Evolutionary conservation across 495 filamentous ascomycete species (phyloP).

Genomic region (Gamarada debralockiae): DNA sequence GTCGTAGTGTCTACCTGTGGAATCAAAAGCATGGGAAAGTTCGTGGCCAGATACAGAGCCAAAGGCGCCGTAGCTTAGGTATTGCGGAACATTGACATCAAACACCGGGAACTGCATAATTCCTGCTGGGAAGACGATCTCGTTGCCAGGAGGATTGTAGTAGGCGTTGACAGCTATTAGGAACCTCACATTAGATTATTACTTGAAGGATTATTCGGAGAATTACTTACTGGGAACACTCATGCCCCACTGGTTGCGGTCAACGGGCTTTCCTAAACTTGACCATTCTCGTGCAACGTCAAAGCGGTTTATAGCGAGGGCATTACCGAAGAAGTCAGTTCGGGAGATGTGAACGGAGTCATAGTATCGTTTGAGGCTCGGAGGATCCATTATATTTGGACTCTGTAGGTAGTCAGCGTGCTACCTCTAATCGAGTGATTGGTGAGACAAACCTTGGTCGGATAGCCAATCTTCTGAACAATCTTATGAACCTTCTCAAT

Average conservation of each 20-base stretch:
- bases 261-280: conserved; percentile 54
- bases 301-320: conserved; percentile 44
- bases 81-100: conserved; percentile 56
- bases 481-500: conserved; percentile 69
- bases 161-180: conserved; percentile 63
- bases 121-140: conserved; percentile 69
- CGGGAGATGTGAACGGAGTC: conserved; percentile 45
- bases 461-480: conserved; percentile 71
- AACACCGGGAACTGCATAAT: conserved; percentile 72
- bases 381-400: conserved; percentile 57
- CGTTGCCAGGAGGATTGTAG: conserved; percentile 60
- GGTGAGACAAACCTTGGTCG: conserved; percentile 38
- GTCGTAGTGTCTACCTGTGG: conserved; percentile 62
- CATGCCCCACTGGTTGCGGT: conserved; percentile 62
- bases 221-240: too few species aligned
- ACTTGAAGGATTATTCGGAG: too few species aligned
- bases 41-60: conserved; percentile 71
- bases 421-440: background rate
- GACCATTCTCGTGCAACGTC: conserved; percentile 49
- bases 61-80: conserved; percentile 67
- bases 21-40: conserved; percentile 73
- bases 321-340: conserved; percentile 57
- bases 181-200: too few species aligned
- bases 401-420: conserved; percentile 27
- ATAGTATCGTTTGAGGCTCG: conserved; percentile 57